Percentiles rank a stretch among this genome's conserved stretches.
phyloP scores from a whole-genome alignment of 2,329 filamentous ascomycete genomes.

The Alternaria panax region DNA sequence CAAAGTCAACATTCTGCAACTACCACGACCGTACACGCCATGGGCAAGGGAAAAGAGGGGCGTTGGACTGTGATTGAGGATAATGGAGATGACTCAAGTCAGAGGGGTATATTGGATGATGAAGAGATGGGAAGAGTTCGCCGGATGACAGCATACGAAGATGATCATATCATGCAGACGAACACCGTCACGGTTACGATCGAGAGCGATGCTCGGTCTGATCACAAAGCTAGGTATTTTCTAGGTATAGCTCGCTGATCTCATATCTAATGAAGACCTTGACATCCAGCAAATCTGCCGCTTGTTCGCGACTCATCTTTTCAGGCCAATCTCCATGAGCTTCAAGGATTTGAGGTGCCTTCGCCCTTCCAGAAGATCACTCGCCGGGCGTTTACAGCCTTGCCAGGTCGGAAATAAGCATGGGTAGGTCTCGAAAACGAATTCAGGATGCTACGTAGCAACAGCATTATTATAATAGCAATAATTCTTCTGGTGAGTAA shows the following conservation, averaged over 20 bases:
- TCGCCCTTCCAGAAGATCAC: no score
- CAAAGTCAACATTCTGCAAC: constrained; percentile 5
- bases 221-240: neutral
- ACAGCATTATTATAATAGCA: no score
- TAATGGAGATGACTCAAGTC: neutral
- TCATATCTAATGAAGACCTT: neutral
- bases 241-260: neutral
- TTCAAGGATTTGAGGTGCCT: no score
- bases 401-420: no score
- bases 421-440: no score
- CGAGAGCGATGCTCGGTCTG: constrained; percentile 3
- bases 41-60: neutral
- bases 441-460: no score
- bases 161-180: constrained; percentile 8
- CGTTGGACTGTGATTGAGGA: constrained; percentile 1
- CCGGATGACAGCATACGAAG: neutral
- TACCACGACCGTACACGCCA: constrained; percentile 7
- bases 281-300: no score
- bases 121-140: constrained; percentile 4
- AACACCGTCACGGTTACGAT: constrained; percentile 15
- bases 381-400: no score
- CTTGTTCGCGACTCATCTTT: no score
- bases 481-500: no score
- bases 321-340: no score
- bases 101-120: constrained; percentile 7